Evolutionary conservation across 495 filamentous ascomycete species (phyloP).

Genomic region (Penicillium riverlandense): DNA sequence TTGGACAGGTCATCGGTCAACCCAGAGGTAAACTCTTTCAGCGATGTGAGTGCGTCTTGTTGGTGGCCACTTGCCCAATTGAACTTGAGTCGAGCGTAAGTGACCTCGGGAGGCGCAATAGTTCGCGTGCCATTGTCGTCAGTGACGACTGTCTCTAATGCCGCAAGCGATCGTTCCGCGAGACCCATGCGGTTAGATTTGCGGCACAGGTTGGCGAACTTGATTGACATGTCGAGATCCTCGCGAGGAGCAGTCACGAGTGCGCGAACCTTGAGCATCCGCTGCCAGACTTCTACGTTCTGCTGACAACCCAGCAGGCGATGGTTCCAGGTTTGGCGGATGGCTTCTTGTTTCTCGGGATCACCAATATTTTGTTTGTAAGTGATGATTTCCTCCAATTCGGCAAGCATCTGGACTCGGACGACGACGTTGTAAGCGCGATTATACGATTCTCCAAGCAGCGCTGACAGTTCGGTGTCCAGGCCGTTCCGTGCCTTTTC

Average conservation of each 20-base stretch:
- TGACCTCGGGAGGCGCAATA: constrained; percentile 64
- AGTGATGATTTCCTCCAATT: constrained; percentile 93
- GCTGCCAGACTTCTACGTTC: constrained; percentile 96
- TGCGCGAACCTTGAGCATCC: constrained; percentile 91
- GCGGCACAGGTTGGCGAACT: constrained; percentile 94
- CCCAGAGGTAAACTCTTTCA: constrained; percentile 74
- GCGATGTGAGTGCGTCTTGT: constrained; percentile 63
- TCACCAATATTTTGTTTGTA: constrained; percentile 86
- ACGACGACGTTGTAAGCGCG: constrained; percentile 94
- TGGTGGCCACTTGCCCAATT: constrained; percentile 76
- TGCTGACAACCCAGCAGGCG: constrained; percentile 91
- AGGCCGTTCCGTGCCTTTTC: constrained; percentile 87
- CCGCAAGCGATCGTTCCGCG: constrained; percentile 92
- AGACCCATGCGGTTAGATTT: constrained; percentile 91
- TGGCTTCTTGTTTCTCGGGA: constrained; percentile 74
- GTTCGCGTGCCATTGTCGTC: constrained; percentile 46
- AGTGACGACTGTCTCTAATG: constrained; percentile 56
- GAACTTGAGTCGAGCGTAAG: constrained; percentile 91
- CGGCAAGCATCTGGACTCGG: constrained; percentile 95
- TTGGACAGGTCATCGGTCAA: constrained; percentile 67
- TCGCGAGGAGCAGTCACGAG: constrained; percentile 85
- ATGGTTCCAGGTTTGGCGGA: constrained; percentile 92
- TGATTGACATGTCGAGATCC: constrained; percentile 98
- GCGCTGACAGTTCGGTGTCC: constrained; percentile 87
- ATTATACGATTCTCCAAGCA: constrained; percentile 94